Percentiles rank a stretch among this genome's conserved stretches.
These are phyloP conservation scores for Sechiopsis laciniata DNA, from an alignment of 306 rosid genomes.

Conservation along the genomic window DNA sequence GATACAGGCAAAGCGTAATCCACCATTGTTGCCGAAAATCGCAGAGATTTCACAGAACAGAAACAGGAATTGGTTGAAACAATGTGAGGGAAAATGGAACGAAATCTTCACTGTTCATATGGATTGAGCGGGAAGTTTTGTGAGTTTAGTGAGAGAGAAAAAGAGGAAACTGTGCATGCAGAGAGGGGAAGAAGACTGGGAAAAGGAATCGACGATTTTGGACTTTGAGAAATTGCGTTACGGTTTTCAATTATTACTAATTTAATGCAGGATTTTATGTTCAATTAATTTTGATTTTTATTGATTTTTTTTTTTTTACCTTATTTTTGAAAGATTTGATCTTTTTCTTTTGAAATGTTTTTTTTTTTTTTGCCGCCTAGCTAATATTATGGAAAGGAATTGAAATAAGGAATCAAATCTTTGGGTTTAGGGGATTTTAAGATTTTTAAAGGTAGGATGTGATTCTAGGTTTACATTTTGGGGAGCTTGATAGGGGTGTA, in stretches of 20 bases:
- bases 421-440: too few species aligned
- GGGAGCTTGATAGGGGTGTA: too few species aligned
- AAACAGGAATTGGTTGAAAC: not conserved
- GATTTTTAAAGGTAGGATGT: too few species aligned
- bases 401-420: too few species aligned
- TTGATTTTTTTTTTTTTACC: too few species aligned
- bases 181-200: not conserved
- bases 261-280: not conserved
- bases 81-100: not conserved
- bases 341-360: too few species aligned
- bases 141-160: not conserved
- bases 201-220: slow-evolving; percentile 15
- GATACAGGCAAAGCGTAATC: slow-evolving; percentile 17
- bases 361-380: too few species aligned
- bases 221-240: not conserved
- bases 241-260: not conserved
- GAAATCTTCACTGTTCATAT: not conserved
- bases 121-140: not conserved
- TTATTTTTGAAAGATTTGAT: too few species aligned
- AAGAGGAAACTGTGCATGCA: slow-evolving; percentile 5
- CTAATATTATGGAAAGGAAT: too few species aligned
- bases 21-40: not conserved
- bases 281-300: too few species aligned
- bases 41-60: not conserved
- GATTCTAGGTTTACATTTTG: too few species aligned